These are phyloP conservation scores for Liriodendron chinense DNA, from an alignment of 164 flowering plant species.

Conservation along the genomic window DNA sequence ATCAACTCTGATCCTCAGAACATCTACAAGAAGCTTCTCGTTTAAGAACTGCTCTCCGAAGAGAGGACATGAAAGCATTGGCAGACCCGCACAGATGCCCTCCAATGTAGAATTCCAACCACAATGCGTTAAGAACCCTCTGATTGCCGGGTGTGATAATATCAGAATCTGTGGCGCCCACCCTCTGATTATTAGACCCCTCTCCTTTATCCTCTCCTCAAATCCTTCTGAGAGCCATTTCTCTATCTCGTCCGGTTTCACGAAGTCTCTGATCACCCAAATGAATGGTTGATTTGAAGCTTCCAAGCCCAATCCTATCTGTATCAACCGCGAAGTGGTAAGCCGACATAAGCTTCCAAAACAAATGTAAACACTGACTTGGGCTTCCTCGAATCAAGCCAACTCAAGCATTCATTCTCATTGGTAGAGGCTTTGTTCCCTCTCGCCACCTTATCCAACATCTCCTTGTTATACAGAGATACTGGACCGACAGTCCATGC, in stretches of 20 bases:
- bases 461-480: constrained; percentile 30
- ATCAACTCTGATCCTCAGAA: constrained; percentile 34
- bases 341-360: constrained; percentile 41
- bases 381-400: constrained; percentile 37
- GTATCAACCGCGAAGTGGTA: constrained; percentile 26
- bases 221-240: constrained; percentile 37
- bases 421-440: constrained; percentile 32
- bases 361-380: constrained; percentile 50
- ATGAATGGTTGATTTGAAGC: constrained; percentile 45
- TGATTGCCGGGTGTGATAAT: constrained; percentile 42
- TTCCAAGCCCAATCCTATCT: constrained; percentile 52
- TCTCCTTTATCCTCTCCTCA: constrained; percentile 45
- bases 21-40: constrained; percentile 46
- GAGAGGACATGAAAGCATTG: constrained; percentile 63
- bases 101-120: constrained; percentile 73
- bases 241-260: constrained; percentile 27
- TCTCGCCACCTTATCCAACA: constrained; percentile 32
- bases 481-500: constrained; percentile 56
- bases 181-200: constrained; percentile 51
- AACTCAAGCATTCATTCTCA: constrained; percentile 27
- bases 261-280: constrained; percentile 32
- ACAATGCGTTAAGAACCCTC: constrained; percentile 60
- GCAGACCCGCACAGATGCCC: constrained; percentile 43
- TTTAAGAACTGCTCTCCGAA: constrained; percentile 58
- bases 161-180: constrained; percentile 73